Base-by-base conservation (phyloP, 768 basidiomycete species). In the Collybiopsis confluens region DNA sequence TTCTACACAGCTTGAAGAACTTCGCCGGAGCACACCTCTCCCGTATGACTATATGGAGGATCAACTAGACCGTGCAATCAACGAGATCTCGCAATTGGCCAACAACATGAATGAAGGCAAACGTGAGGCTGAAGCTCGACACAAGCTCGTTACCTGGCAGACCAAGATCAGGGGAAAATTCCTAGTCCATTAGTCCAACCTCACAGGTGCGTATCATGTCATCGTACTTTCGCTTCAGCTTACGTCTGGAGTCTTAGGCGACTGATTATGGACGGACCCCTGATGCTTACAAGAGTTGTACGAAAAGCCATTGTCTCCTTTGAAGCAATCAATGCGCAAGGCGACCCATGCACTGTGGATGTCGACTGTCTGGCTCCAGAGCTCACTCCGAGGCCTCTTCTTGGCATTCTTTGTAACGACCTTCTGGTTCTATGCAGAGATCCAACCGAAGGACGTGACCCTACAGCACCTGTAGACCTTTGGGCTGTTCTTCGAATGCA, bases 31-130 rank as follows among this genome's bases (percentile, higher is more conserved):
- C 64, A 95, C 92, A 20, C 90, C 92, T n/a, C 89, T 92, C 18
- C 72, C 75, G 40, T 78, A 82, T 44, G 84, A 90, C 43, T 86
- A 82, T 58, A 73, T 83, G 65, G 88, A 89, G 58, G 91, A 95
- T 63, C 83, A 90, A 23, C 75, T 99, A 50, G 91, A 92, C 59
- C 83, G 82, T 54, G 95, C 95, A 5, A 69, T 97, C 41, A 74
- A 83, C 18, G 92, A 96, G 70, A 97, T 98, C 59, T 83, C 93
- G 1, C 82, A 82, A 11, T 71, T 98, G 46, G 94, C 97, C 2
- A 91, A 83, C 46, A 90, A 90, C 63, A 97, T 99, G 91, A 99
- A 99, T 68, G 97, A 99, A 71, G 92, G 93, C 58, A 98, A 98
- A 68, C 84, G 97, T 1, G 95, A 98, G 61, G 81, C 92, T 2